Evolutionary conservation across 495 filamentous ascomycete genomes (phyloP), one percentile per base, ranked within the genome.

Genomic region (Penicillium atrosanguineum): DNA sequence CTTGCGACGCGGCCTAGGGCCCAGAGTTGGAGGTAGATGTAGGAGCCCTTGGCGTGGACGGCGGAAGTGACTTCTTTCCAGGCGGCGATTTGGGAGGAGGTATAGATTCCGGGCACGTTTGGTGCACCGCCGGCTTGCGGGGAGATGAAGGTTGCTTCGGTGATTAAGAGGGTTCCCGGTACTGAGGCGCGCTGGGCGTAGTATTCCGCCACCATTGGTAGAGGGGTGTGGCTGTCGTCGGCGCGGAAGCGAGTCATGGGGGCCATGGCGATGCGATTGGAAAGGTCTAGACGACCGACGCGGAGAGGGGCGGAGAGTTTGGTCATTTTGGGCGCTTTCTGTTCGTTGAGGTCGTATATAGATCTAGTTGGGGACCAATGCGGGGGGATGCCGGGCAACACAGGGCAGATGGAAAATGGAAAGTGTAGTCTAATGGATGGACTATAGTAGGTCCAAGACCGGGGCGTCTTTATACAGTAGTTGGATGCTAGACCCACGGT

Each of bases 11-110:
- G 80, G 15, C 88, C 88, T 6, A 86, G 65, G 0, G 80, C 79
- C 83, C 85, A 88, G 11, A 91, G 73, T 71, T 91, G 88, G 34
- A 75, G 48, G 68, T 73, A 86, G 57, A 91, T 89, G 59, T 73
- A 81, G 46, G 75, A 73, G 43, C 83, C 81, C 38, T 83, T 81
- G 28, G 71, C 71, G 72, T 91, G 88, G 9, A 91, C 87, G 14
- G 78, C 81, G 46, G 83, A 80, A 7, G 83, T 86, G 29, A 90
- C 65, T 25, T 71, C 60, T 43, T 77, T 80, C 88, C 87, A 90
- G 0, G 73, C 79, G 5, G 62, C 68, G 54, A 84, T 80, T 54
- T 91, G 88, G 12, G 69, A 81, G 0, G 74, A 59, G 55, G 60
- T 82, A 54, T 71, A 89, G 66, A 91, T 85, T 3, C 84, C 85